These are phyloP conservation scores for Vitis amurensis DNA, from an alignment of 164 flowering plant species.

Conservation along the genomic window DNA sequence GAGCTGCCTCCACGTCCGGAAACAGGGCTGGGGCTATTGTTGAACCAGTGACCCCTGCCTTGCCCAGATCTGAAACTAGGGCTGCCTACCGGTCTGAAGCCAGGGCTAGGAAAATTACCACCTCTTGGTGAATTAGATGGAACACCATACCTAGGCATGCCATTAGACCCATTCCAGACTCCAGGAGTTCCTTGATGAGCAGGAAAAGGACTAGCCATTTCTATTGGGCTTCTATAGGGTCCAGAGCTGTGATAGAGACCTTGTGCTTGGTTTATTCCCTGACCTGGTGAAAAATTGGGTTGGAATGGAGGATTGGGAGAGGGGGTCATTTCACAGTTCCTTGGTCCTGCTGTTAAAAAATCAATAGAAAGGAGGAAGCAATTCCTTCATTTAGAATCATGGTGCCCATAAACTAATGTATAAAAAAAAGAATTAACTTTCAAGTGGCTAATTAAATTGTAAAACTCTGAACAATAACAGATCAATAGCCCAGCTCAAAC, in stretches of 20 bases:
- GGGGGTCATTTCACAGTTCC: conserved; percentile 25
- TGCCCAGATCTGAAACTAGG: conserved; percentile 26
- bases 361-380: too few relatives aligned
- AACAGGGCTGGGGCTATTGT: conserved; percentile 25
- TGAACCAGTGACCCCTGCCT: conserved; percentile 19
- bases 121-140: conserved; percentile 25
- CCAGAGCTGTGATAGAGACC: conserved; percentile 13
- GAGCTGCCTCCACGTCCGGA: conserved; percentile 29
- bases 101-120: conserved; percentile 23
- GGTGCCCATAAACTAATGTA: neutral
- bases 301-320: conserved; percentile 30
- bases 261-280: conserved; percentile 23
- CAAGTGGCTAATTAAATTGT: too few relatives aligned
- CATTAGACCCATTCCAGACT: conserved; percentile 27
- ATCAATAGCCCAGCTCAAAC: too few relatives aligned
- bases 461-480: too few relatives aligned
- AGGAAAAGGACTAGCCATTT: conserved; percentile 16
- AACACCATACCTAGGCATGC: conserved; percentile 12
- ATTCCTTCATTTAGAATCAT: too few relatives aligned
- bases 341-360: conserved; percentile 24
- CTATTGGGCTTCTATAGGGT: conserved; percentile 26
- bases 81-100: conserved; percentile 24
- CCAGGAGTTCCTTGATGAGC: conserved; percentile 21
- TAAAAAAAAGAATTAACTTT: neutral
- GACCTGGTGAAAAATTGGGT: conserved; percentile 21